These are phyloP conservation scores for Moesziomyces parantarcticus DNA, from an alignment of 1,284 basidiomycete genomes.

Conservation along the genomic window DNA sequence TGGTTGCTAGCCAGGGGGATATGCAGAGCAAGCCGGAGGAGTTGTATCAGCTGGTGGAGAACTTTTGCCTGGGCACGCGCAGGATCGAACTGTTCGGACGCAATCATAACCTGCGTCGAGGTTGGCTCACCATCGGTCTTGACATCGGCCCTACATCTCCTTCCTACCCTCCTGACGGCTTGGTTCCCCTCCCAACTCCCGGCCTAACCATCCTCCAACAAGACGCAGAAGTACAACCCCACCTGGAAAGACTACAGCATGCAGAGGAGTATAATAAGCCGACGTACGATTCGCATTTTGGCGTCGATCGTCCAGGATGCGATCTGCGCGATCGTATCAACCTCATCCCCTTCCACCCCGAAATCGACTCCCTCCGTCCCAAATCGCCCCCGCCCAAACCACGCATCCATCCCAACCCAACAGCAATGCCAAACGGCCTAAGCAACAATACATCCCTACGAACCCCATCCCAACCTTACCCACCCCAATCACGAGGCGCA, in stretches of 20 bases:
- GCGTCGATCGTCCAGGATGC: slow-evolving; percentile 57
- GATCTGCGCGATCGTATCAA: slow-evolving; percentile 55
- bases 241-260: slow-evolving; percentile 18
- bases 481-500: slow-evolving; percentile 20
- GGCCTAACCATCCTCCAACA: slow-evolving; percentile 15
- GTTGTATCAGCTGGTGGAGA: slow-evolving; percentile 93
- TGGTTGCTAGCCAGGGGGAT: slow-evolving; percentile 74
- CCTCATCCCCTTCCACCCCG: slow-evolving; percentile 52
- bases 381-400: slow-evolving; percentile 59
- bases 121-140: slow-evolving; percentile 87
- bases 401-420: slow-evolving; percentile 3
- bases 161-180: slow-evolving; percentile 22
- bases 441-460: slow-evolving; percentile 34
- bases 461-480: slow-evolving; percentile 6
- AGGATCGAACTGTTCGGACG: slow-evolving; percentile 90
- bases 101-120: slow-evolving; percentile 78
- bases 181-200: slow-evolving; percentile 10
- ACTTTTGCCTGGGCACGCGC: slow-evolving; percentile 93
- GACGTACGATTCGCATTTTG: slow-evolving; percentile 56
- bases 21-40: slow-evolving; percentile 89
- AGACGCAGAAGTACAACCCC: slow-evolving; percentile 2
- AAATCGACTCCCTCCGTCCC: slow-evolving; percentile 59
- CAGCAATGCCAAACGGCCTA: slow-evolving; percentile 28
- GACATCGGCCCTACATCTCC: slow-evolving; percentile 57
- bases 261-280: slow-evolving; percentile 44